Conservation (phyloP, 345 rosid genomes). For the Salix brachista region DNA sequence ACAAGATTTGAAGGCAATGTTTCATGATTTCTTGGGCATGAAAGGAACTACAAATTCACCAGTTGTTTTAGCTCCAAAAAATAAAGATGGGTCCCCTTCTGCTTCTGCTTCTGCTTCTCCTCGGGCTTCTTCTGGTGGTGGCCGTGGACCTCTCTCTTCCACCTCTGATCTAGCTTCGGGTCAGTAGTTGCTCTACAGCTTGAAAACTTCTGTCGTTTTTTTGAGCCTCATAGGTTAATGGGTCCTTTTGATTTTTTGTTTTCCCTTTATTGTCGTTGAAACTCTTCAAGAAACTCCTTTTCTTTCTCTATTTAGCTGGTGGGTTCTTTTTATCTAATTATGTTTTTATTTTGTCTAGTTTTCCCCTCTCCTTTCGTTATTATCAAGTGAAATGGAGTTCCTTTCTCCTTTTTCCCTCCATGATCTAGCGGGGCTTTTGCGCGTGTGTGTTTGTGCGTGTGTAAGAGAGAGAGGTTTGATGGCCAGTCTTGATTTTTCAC, state of each 20-base stretch:
- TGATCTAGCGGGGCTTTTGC: not conserved
- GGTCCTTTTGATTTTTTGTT: not conserved
- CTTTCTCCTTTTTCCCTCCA: not conserved
- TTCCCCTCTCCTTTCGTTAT: not conserved
- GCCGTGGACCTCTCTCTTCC: slow-evolving; percentile 59
- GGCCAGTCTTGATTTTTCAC: slow-evolving; percentile 9
- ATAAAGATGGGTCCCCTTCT: slow-evolving; percentile 38
- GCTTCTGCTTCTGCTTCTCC: slow-evolving; percentile 46
- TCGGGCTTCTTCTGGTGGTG: slow-evolving; percentile 56
- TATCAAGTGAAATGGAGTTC: not conserved
- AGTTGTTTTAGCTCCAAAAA: slow-evolving; percentile 31
- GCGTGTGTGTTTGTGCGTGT: not conserved
- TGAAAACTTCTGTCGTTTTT: not conserved
- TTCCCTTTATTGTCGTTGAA: not conserved
- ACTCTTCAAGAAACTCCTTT: not conserved
- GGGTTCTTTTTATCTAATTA: not conserved
- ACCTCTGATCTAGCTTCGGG: slow-evolving; percentile 84
- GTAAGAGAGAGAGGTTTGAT: not conserved
- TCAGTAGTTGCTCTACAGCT: slow-evolving; percentile 21
- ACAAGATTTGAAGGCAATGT: slow-evolving; percentile 45
- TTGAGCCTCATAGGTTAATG: not conserved
- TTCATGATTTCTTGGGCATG: slow-evolving; percentile 84
- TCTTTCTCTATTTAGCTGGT: not conserved
- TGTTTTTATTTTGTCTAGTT: not conserved
- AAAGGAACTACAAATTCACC: slow-evolving; percentile 42